A percentile compares a stretch with the other conserved stretches of the same genome.
These are phyloP conservation scores for Corchorus olitorius DNA, from an alignment of 345 rosid genomes.

Conservation along the genomic window DNA sequence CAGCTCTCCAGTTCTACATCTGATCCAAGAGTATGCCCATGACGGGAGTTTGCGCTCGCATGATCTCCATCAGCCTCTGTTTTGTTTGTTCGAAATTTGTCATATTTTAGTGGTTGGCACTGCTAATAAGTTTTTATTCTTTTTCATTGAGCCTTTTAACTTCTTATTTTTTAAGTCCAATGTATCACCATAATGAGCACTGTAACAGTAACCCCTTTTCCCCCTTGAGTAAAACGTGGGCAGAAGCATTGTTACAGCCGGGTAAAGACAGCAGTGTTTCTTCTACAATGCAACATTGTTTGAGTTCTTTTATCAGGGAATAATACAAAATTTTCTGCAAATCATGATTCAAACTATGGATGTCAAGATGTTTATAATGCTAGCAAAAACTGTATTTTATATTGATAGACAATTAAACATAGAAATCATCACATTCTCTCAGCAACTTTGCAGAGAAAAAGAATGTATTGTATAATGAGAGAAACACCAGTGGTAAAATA, in stretches of 20 bases:
- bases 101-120: constrained; percentile 19
- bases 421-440: not conserved
- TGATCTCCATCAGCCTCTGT: constrained; percentile 17
- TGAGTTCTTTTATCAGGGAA: not conserved
- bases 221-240: not conserved
- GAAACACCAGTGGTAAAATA: not conserved
- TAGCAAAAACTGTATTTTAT: not conserved
- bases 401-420: not conserved
- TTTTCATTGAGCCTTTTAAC: constrained; percentile 11
- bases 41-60: constrained; percentile 18
- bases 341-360: not conserved
- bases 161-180: not conserved
- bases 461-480: not conserved
- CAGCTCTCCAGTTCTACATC: constrained; percentile 16
- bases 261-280: not conserved
- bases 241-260: not conserved
- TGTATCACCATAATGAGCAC: not conserved
- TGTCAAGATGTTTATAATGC: not conserved
- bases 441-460: not conserved
- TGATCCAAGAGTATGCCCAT: constrained; percentile 10
- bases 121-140: constrained; percentile 27
- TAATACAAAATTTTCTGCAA: not conserved
- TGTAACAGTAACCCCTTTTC: not conserved
- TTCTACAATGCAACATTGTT: constrained; percentile 8
- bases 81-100: constrained; percentile 16